phyloP scores from a whole-genome alignment of 1,284 basidiomycete species.

The Ceratobasidium sp. region DNA sequence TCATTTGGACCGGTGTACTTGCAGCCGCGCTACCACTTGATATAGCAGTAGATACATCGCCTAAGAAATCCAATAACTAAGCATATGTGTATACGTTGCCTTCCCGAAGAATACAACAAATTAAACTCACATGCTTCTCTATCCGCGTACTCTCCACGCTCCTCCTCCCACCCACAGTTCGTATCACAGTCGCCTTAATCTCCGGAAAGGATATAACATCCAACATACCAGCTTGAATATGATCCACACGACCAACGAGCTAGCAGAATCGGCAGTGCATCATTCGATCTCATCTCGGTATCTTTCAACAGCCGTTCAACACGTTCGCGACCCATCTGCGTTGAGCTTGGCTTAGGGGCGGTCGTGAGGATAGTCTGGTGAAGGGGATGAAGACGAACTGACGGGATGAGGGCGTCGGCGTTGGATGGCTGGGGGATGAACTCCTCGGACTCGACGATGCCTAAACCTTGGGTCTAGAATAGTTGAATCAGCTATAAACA shows the following conservation, averaged over 20 bases:
- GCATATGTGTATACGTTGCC: too few relatives aligned
- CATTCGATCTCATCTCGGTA: conserved; percentile 97
- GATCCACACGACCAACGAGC: conserved; percentile 74
- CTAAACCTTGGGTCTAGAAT: conserved; percentile 79
- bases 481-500: background rate
- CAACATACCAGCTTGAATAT: conserved; percentile 86
- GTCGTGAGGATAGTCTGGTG: conserved; percentile 90
- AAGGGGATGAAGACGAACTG: conserved; percentile 94
- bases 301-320: conserved; percentile 84
- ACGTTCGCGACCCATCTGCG: conserved; percentile 83
- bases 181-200: conserved; percentile 93
- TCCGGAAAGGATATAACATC: conserved; percentile 99
- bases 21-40: conserved; percentile 47
- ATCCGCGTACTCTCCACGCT: conserved; percentile 89
- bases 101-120: too few relatives aligned
- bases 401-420: conserved; percentile 84
- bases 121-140: conserved; percentile 74
- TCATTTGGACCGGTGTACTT: conserved; percentile 67
- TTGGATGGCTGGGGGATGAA: conserved; percentile 95
- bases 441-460: conserved; percentile 89
- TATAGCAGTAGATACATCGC: conserved; percentile 75
- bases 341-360: conserved; percentile 73
- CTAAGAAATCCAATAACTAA: conserved; percentile 78
- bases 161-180: conserved; percentile 92
- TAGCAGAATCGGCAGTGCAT: conserved; percentile 94